Percentiles rank a stretch among this genome's conserved stretches.
Conservation (phyloP, 192 early-diverging fungal genomes). For the Rhizoclosmatium globosum region DNA sequence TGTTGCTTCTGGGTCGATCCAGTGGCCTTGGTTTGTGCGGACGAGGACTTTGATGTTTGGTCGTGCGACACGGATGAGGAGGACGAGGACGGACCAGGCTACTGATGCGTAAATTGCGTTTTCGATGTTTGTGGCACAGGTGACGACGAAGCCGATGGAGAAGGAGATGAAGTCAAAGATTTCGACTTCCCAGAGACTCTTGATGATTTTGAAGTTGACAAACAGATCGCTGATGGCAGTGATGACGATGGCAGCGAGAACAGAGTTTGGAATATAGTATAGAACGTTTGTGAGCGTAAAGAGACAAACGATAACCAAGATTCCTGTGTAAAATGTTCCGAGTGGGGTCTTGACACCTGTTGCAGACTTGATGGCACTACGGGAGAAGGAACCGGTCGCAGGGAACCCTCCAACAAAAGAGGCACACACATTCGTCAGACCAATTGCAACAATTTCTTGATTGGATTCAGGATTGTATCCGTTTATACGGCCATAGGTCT, state of each 20-base stretch:
- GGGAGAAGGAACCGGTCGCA: conserved; percentile 91
- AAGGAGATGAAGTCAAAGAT: conserved; percentile 63
- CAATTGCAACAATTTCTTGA: conserved; percentile 90
- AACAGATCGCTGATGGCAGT: conserved; percentile 83
- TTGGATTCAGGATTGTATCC: conserved; percentile 83
- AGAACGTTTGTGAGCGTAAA: conserved; percentile 84
- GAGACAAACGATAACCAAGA: conserved; percentile 81
- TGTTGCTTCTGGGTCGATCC: conserved; percentile 30
- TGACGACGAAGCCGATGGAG: conserved; percentile 58
- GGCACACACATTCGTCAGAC: conserved; percentile 81
- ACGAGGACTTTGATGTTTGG: conserved; percentile 60
- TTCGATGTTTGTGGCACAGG: conserved; percentile 73
- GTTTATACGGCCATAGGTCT: conserved; percentile 83
- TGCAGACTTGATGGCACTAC: conserved; percentile 87
- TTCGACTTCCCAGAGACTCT: conserved; percentile 69
- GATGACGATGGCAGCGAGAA: conserved; percentile 84
- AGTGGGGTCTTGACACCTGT: conserved; percentile 85
- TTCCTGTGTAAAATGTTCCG: conserved; percentile 77
- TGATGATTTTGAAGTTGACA: conserved; percentile 61
- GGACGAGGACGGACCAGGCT: conserved; percentile 70
- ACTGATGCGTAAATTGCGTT: conserved; percentile 82
- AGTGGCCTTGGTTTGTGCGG: conserved; percentile 30
- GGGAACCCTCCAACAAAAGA: conserved; percentile 89
- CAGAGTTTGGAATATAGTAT: conserved; percentile 83
- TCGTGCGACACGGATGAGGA: conserved; percentile 79